A percentile compares a stretch with the other conserved stretches of the same genome.
phyloP scores from a whole-genome alignment of 495 filamentous ascomycete genomes.

The Talaromyces ruber region DNA sequence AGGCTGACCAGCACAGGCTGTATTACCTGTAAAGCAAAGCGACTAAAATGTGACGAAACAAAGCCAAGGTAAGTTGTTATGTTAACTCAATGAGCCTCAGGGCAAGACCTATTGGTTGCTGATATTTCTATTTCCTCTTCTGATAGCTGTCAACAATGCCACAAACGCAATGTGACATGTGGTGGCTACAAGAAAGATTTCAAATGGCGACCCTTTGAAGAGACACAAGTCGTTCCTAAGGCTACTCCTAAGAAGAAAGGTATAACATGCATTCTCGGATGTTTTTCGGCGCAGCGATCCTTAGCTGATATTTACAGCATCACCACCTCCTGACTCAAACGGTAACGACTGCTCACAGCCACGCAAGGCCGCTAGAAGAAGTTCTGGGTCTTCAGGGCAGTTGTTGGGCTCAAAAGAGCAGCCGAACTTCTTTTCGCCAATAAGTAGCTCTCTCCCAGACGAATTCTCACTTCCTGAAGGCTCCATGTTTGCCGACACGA shows the following conservation, averaged over 20 bases:
- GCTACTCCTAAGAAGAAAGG: slow-evolving; percentile 42
- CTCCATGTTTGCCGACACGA: neutral
- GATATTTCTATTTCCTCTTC: neutral
- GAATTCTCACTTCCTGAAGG: neutral
- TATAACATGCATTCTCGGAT: slow-evolving; percentile 12
- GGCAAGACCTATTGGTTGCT: neutral
- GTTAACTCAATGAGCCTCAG: neutral
- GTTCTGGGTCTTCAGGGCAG: neutral
- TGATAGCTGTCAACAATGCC: slow-evolving; percentile 57
- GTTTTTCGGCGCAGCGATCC: neutral
- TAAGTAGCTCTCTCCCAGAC: slow-evolving; percentile 1
- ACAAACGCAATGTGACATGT: slow-evolving; percentile 59
- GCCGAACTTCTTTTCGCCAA: neutral
- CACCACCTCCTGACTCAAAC: neutral
- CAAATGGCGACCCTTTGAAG: slow-evolving; percentile 77
- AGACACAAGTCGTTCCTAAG: slow-evolving; percentile 49
- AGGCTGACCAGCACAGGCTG: slow-evolving; percentile 47
- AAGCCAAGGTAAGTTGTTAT: slow-evolving; percentile 43
- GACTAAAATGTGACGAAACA: slow-evolving; percentile 74
- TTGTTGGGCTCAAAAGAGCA: neutral
- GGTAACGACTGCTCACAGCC: neutral
- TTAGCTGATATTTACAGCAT: neutral
- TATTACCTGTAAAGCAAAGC: slow-evolving; percentile 72
- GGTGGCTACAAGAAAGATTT: slow-evolving; percentile 79
- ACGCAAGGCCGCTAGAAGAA: slow-evolving; percentile 4